A percentile compares a stretch with the other conserved stretches of the same genome.
phyloP scores from a whole-genome alignment of 345 rosid species.

The Ceriops zippeliana region DNA sequence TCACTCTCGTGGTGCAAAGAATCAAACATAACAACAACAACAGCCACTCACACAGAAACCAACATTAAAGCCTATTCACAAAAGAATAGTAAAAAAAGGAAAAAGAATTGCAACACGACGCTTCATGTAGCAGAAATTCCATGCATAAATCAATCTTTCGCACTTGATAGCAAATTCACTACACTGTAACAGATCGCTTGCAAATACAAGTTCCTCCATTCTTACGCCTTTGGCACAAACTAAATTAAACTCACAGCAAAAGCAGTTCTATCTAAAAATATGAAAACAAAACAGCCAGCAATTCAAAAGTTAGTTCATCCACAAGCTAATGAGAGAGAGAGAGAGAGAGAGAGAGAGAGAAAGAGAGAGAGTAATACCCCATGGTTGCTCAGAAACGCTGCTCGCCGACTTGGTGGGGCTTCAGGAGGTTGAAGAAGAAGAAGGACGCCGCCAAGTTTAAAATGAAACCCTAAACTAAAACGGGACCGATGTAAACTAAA shows the following conservation, averaged over 20 bases:
- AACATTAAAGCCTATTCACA: too few relatives aligned
- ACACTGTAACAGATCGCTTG: too few relatives aligned
- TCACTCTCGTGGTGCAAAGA: not conserved
- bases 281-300: too few relatives aligned
- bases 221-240: too few relatives aligned
- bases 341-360: not conserved
- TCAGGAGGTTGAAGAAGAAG: not conserved
- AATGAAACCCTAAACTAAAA: slow-evolving; percentile 4
- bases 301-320: not conserved
- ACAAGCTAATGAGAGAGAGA: not conserved
- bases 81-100: not conserved
- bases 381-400: slow-evolving; percentile 1
- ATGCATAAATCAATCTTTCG: not conserved
- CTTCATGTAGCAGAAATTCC: slow-evolving; percentile 4
- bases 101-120: not conserved
- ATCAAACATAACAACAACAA: not conserved
- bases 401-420: slow-evolving; percentile 3
- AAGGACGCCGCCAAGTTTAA: not conserved
- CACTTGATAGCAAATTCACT: not conserved
- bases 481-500: too few relatives aligned
- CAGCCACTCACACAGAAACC: too few relatives aligned
- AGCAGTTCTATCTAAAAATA: too few relatives aligned
- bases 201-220: too few relatives aligned
- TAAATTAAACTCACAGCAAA: not conserved
- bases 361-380: slow-evolving; percentile 13